Evolutionary conservation across 345 rosid species (phyloP).

Genomic region (Eucalyptus cladocalyx): DNA sequence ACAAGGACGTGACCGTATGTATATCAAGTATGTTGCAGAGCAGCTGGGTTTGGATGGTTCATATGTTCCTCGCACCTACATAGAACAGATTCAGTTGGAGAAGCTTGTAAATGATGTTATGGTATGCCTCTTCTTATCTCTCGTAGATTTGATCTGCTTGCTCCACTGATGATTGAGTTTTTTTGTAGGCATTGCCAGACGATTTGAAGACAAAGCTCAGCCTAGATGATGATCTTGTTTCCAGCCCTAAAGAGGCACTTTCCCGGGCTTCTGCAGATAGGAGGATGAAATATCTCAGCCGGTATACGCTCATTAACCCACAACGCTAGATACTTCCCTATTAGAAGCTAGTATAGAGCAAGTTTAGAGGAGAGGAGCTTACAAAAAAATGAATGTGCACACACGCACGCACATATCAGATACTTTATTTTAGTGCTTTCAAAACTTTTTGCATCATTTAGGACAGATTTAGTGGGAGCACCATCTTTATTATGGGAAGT

Average conservation of each 20-base stretch:
- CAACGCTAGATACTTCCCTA: background rate
- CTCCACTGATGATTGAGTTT: background rate
- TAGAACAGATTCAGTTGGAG: slow-evolving; percentile 96
- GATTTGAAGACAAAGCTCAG: slow-evolving; percentile 92
- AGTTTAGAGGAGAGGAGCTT: background rate
- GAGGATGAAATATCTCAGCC: slow-evolving; percentile 81
- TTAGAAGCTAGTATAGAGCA: background rate
- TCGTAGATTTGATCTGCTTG: background rate
- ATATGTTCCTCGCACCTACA: slow-evolving; percentile 85
- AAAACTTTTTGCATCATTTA: background rate
- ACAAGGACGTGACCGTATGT: slow-evolving; percentile 90
- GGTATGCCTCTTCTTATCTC: slow-evolving; percentile 34
- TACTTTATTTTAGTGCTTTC: background rate
- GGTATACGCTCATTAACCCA: slow-evolving; percentile 19
- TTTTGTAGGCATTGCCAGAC: slow-evolving; percentile 82
- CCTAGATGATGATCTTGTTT: slow-evolving; percentile 76
- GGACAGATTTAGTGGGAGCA: background rate
- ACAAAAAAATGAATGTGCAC: background rate
- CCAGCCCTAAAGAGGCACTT: slow-evolving; percentile 96
- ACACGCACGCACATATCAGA: background rate
- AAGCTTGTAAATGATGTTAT: slow-evolving; percentile 93
- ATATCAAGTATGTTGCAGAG: slow-evolving; percentile 57
- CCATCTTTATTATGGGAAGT: background rate
- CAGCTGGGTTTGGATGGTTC: slow-evolving; percentile 86
- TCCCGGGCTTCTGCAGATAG: slow-evolving; percentile 96